Conservation (phyloP, 495 filamentous ascomycete genomes). For the Hyaloscypha variabilis region DNA sequence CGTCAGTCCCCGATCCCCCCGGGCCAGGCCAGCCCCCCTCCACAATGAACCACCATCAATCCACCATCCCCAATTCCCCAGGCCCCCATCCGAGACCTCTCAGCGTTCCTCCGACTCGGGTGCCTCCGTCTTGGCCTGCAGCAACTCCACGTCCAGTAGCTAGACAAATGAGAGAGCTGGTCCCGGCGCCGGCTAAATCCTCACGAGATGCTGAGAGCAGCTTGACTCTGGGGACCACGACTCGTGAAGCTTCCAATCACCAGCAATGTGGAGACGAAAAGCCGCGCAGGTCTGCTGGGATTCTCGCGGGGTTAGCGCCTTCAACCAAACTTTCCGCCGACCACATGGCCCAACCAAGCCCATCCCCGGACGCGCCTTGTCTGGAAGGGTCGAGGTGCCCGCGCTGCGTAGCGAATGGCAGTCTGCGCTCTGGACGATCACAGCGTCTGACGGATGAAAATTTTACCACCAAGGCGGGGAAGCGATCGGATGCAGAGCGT, state of each 20-base stretch:
- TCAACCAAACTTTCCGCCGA: background rate
- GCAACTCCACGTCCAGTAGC: background rate
- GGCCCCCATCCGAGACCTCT: background rate
- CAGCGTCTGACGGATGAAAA: constrained; percentile 4
- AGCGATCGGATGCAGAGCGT: background rate
- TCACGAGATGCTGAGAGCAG: background rate
- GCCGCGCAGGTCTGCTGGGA: background rate
- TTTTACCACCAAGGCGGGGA: constrained; percentile 16
- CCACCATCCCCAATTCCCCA: background rate
- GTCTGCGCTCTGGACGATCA: background rate
- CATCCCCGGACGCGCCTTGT: background rate
- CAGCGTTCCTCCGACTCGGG: background rate
- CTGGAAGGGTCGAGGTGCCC: background rate
- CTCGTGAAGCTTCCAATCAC: constrained; percentile 8
- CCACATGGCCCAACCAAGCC: background rate
- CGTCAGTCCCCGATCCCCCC: too few relatives aligned
- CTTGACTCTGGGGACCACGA: background rate
- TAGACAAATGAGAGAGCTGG: background rate
- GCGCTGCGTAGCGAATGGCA: background rate
- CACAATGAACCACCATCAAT: background rate
- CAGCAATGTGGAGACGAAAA: constrained; percentile 3
- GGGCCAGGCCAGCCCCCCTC: too few relatives aligned
- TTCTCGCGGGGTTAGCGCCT: background rate
- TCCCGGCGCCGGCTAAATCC: background rate
- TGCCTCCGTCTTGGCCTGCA: background rate